Conservation (phyloP, 768 basidiomycete genomes). For the Kwoniella dendrophila region DNA sequence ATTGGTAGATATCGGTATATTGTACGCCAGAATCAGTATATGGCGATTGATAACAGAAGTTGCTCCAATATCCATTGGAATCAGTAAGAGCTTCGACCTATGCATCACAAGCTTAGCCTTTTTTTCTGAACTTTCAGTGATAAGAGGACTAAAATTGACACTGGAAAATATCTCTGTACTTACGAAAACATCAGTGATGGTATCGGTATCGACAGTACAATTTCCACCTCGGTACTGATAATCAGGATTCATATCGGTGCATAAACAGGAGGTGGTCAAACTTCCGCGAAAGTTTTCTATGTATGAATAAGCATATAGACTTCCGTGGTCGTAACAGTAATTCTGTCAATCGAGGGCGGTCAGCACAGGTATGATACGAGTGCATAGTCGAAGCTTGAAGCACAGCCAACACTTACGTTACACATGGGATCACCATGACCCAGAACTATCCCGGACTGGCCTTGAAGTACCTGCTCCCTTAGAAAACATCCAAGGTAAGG, state of each 20-base stretch:
- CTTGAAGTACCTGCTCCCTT: background rate
- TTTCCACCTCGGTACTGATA: background rate
- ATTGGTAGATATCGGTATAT: background rate
- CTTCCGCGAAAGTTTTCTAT: no score
- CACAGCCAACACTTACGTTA: background rate
- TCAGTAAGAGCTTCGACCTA: background rate
- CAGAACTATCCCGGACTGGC: background rate
- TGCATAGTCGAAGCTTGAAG: background rate
- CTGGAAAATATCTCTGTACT: no score
- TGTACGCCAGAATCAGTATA: background rate
- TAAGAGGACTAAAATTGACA: no score
- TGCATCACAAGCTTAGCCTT: no score
- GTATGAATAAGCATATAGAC: conserved; percentile 1
- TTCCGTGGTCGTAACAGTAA: background rate
- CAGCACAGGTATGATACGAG: background rate
- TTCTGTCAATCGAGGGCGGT: background rate
- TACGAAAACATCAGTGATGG: no score
- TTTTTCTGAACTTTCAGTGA: no score
- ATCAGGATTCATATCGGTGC: background rate
- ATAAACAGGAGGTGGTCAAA: background rate
- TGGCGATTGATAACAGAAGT: background rate
- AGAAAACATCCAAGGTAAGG: background rate
- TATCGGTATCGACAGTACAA: no score
- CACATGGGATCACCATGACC: background rate
- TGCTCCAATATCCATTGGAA: background rate